Conservation (phyloP, 106 monocot species). For the Dactylorhiza incarnata region DNA sequence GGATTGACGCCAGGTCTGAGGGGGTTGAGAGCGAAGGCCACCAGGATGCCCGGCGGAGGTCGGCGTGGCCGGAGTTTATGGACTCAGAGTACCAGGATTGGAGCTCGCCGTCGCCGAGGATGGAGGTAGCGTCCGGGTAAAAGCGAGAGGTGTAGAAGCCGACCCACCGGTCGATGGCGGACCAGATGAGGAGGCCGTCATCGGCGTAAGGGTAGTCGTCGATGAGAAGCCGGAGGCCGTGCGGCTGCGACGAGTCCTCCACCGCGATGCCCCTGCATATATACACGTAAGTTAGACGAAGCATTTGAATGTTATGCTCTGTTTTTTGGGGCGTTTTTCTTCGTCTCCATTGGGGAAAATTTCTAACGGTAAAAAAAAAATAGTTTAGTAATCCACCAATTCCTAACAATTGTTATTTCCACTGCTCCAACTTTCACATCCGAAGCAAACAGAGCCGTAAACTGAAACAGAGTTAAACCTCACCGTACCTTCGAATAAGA, state of each 20-base stretch:
- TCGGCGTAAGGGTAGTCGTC: constrained; percentile 81
- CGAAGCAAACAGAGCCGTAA: too few species aligned
- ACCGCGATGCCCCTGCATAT: constrained; percentile 69
- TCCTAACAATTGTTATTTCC: too few species aligned
- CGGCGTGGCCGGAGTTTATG: constrained; percentile 60
- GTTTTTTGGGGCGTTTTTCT: too few species aligned
- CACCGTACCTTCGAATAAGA: constrained; percentile 49
- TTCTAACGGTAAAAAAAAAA: too few species aligned
- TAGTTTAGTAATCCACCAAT: too few species aligned
- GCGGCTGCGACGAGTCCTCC: constrained; percentile 49
- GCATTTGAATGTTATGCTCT: too few species aligned
- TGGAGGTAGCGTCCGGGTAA: constrained; percentile 34
- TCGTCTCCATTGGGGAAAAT: too few species aligned
- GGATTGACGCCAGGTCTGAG: constrained; percentile 32
- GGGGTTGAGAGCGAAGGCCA: constrained; percentile 62
- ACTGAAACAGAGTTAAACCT: neutral
- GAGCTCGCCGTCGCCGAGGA: constrained; percentile 56
- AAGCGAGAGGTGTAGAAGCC: constrained; percentile 33
- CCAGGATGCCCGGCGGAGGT: constrained; percentile 48
- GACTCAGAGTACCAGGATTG: constrained; percentile 70
- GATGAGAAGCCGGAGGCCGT: constrained; percentile 57
- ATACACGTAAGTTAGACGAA: too few species aligned
- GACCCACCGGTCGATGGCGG: constrained; percentile 53
- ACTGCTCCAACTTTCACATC: neutral
- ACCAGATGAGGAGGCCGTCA: constrained; percentile 83